Evolutionary conservation across 2,329 filamentous ascomycete genomes (phyloP), one percentile per base, ranked within the genome.

Genomic region (Grosmannia huntii): DNA sequence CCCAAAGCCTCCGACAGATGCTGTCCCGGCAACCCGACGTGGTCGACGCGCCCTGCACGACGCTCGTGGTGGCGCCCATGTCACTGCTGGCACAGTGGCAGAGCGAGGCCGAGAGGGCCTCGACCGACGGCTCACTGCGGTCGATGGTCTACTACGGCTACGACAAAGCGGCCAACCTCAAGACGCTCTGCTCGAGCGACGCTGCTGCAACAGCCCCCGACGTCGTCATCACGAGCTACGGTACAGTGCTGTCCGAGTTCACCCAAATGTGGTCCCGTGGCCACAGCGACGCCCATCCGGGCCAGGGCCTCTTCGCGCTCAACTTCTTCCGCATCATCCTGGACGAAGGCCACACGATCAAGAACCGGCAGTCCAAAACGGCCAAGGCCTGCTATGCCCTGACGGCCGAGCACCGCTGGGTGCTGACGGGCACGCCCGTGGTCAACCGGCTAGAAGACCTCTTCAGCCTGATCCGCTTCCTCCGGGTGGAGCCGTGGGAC

Each of bases 21-120:
- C 60, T 57, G 1, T 51, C 63, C 5, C 56, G 41, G n/a, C 50
- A 59, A 16, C 60, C 76, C 11, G 73, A 75, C 1, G 73, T 90
- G 4, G 77, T 87, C 53, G 70, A 78, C 57, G 94, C 91, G 1
- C 91, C 90, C 0, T 89, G 86, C 67, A 97, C 94, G 0, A 99
- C 94, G 0, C 75, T 99, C 3, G 92, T 99, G 0, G 81, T 99
- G n/a, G 94, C 94, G 0, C 94, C 94, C 1, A 97, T 96, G 84
- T 97, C 94, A 11, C 76, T 99, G 2, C 78, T 99, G n/a, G 82
- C 92, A 0, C 94, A 99, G 69, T 99, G 94, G 94, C 88, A 96
- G 65, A 95, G 89, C 66, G 94, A 99, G 73, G 89, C 91, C 0
- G 84, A 91, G 65, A 95, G 92, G 66, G 91, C 94, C 0, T 97